Evolutionary conservation across 2,329 filamentous ascomycete species (phyloP), one percentile per base, ranked within the genome.

Genomic region (Aureobasidium leucospermi): DNA sequence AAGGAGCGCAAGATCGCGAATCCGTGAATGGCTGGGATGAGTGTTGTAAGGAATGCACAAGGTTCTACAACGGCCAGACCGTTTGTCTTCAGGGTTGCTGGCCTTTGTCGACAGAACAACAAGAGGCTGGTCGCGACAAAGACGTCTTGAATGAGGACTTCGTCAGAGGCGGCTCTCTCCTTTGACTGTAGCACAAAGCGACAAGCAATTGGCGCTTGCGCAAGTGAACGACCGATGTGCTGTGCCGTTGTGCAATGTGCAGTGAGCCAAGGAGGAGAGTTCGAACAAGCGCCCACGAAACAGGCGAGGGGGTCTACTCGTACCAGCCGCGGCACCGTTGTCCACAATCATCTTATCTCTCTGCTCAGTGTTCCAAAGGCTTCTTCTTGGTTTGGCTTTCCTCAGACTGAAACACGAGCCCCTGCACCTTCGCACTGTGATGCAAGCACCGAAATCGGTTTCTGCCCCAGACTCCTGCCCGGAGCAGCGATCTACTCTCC

Each of bases 391-490:
- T 56, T 55, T 45, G 52, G 41, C 52, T 36, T 56, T 29, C 34
- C 34, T 58, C 55, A 58, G 19, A 41, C 55, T 58, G 55, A 58
- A 41, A 58, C 55, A 58, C 36, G 55, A 29, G 51, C 38, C 51
- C 51, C 51, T 55, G 51, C 13, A 6, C 5, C 55, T 46, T 56
- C 52, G 38, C 31, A 45, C 36, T 39, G 31, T 52, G 29, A 52
- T 36, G 13, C 34, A 34, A 6, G 19, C 13, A 28, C 49, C 38
- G 28, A 23, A 32, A 29, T 19, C n/a, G 39, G 13, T 42, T 42
- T 31, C 39, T 55, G 28, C 38, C 23, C 51, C 38, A 23, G n/a
- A 55, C n/a, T 39, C 19, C 29, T 16, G 39, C 29, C 42, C 9
- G 13, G 41, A 32, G 38, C 39, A 55, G 28, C 38, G 28, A 55